A percentile compares a stretch with the other conserved stretches of the same genome.
phyloP scores from a whole-genome alignment of 148 eudicot species.

The Rhododendron mucronatum region DNA sequence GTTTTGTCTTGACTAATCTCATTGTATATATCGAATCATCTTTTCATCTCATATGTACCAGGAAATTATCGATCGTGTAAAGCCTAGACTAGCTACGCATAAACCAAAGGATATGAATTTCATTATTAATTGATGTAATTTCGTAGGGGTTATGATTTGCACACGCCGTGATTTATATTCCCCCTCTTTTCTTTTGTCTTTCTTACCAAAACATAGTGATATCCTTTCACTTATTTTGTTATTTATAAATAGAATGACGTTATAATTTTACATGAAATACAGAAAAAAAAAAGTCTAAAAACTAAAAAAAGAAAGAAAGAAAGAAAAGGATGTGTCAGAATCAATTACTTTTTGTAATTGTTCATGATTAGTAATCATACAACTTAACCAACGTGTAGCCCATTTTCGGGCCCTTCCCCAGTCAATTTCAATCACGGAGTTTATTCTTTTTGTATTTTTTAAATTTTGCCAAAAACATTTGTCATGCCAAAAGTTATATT shows the following conservation, averaged over 20 bases:
- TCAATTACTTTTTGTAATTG: not conserved
- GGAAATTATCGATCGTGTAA: not conserved
- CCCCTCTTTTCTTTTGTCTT: not conserved
- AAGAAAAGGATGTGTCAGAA: not conserved
- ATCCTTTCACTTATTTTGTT: not conserved
- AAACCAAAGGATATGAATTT: not conserved
- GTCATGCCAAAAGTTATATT: not conserved
- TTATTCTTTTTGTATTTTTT: not conserved
- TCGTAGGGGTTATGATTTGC: not conserved
- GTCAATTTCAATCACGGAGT: not conserved
- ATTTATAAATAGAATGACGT: not conserved
- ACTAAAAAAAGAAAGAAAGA: not conserved
- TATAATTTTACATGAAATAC: not conserved
- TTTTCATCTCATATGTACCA: not conserved
- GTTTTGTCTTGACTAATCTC: no score
- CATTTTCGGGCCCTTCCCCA: not conserved
- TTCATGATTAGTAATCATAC: not conserved
- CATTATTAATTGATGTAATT: no score
- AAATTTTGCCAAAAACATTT: not conserved
- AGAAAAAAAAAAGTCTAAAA: not conserved
- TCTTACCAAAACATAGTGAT: not conserved
- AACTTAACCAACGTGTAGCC: not conserved
- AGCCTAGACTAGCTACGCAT: not conserved
- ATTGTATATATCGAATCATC: not conserved
- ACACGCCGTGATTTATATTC: not conserved